Evolutionary conservation across 768 basidiomycete species (phyloP).

Genomic region (Russula earlei): DNA sequence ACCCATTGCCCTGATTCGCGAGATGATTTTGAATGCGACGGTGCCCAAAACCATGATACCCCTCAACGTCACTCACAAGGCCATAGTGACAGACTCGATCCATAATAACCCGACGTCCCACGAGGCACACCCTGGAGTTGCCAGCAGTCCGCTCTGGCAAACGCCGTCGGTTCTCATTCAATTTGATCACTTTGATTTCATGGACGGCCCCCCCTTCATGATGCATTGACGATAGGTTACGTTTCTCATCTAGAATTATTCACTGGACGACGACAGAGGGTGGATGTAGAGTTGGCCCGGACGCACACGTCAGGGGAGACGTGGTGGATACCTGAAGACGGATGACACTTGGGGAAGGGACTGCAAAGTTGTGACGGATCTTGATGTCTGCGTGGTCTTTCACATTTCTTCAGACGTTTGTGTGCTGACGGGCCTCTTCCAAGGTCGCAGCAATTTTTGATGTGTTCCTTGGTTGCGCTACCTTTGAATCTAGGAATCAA

Average conservation of each 20-base stretch:
- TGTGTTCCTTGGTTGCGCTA: slow-evolving; percentile 50
- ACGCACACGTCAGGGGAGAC: slow-evolving; percentile 60
- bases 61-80: slow-evolving; percentile 82
- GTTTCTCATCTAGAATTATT: slow-evolving; percentile 64
- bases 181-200: slow-evolving; percentile 70
- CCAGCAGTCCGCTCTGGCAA: slow-evolving; percentile 47
- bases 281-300: slow-evolving; percentile 73
- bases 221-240: slow-evolving; percentile 75
- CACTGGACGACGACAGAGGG: slow-evolving; percentile 50
- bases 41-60: slow-evolving; percentile 70
- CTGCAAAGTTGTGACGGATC: slow-evolving; percentile 54
- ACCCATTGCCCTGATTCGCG: slow-evolving; percentile 26
- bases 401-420: neutral
- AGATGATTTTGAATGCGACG: slow-evolving; percentile 68
- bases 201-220: slow-evolving; percentile 85
- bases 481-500: slow-evolving; percentile 40
- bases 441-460: slow-evolving; percentile 63
- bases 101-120: slow-evolving; percentile 32
- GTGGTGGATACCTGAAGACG: slow-evolving; percentile 60
- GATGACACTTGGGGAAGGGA: slow-evolving; percentile 72
- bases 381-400: slow-evolving; percentile 48
- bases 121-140: slow-evolving; percentile 17
- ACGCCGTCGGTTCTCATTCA: slow-evolving; percentile 65
- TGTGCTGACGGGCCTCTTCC: slow-evolving; percentile 8
- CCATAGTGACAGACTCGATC: slow-evolving; percentile 54